Evolutionary conservation across 2,329 filamentous ascomycete species (phyloP).

Genomic region (Xenosphaeropsis pyriputrescens): DNA sequence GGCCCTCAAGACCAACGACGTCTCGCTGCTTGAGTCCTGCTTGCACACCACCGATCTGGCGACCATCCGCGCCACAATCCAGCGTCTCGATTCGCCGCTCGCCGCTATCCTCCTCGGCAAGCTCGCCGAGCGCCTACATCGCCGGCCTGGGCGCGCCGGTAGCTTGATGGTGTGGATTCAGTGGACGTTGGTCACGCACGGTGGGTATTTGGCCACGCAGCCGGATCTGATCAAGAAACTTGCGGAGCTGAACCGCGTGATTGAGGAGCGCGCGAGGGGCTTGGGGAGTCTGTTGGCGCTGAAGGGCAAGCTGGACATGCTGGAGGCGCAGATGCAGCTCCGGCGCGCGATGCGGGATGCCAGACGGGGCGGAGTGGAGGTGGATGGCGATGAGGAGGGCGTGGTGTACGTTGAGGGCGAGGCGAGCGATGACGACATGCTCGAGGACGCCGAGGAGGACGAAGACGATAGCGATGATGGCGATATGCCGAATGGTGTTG

Average conservation of each 20-base stretch:
- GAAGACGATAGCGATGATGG: constrained; percentile 21
- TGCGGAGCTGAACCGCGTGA: constrained; percentile 66
- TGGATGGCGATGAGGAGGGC: constrained; percentile 37
- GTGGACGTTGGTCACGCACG: constrained; percentile 85
- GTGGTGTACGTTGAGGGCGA: constrained; percentile 78
- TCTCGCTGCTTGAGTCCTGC: constrained; percentile 79
- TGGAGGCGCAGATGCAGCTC: constrained; percentile 78
- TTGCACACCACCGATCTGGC: constrained; percentile 64
- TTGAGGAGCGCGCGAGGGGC: constrained; percentile 73
- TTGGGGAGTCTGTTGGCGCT: constrained; percentile 71
- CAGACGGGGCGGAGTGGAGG: constrained; percentile 22
- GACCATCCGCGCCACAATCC: constrained; percentile 77
- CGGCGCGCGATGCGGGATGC: constrained; percentile 50
- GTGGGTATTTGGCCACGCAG: constrained; percentile 77
- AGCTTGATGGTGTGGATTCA: constrained; percentile 92
- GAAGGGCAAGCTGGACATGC: constrained; percentile 91
- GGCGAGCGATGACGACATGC: constrained; percentile 33
- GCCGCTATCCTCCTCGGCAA: constrained; percentile 68
- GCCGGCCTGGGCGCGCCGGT: constrained; percentile 76
- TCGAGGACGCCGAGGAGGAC: constrained; percentile 28
- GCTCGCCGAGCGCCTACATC: constrained; percentile 74
- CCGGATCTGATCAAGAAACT: constrained; percentile 71
- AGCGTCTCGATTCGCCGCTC: constrained; percentile 74
- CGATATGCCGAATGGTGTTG: constrained; percentile 26
- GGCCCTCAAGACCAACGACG: constrained; percentile 84